These are phyloP conservation scores for Phialocephala sp. DNA, from an alignment of 2,329 filamentous ascomycete genomes.

Conservation along the genomic window DNA sequence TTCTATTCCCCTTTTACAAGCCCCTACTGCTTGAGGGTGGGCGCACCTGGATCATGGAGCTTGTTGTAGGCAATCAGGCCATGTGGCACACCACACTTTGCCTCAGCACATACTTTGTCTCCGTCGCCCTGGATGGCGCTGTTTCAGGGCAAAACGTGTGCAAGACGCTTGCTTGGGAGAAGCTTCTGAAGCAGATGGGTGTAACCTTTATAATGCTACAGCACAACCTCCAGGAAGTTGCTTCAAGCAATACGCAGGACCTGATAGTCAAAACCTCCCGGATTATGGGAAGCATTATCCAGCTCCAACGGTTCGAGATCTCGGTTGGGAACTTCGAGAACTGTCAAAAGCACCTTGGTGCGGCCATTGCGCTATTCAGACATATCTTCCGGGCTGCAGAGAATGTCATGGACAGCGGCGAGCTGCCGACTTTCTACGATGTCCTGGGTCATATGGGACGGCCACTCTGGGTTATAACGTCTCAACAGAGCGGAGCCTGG, in stretches of 20 bases:
- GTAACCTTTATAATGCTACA: slow-evolving; percentile 50
- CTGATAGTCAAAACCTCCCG: slow-evolving; percentile 40
- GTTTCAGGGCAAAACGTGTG: no score
- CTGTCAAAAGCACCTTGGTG: slow-evolving; percentile 58
- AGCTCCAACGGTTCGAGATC: slow-evolving; percentile 59
- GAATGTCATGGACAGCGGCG: slow-evolving; percentile 10
- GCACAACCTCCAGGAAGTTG: slow-evolving; percentile 43
- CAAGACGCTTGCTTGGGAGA: slow-evolving; percentile 48
- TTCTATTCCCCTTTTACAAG: slow-evolving; percentile 67
- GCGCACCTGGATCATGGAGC: slow-evolving; percentile 63
- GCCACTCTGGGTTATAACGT: slow-evolving; percentile 21
- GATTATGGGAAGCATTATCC: slow-evolving; percentile 56
- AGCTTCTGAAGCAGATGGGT: slow-evolving; percentile 43
- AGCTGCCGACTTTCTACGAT: slow-evolving; percentile 24
- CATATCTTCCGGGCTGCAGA: slow-evolving; percentile 43
- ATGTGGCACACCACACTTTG: slow-evolving; percentile 61
- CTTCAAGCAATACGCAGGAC: slow-evolving; percentile 27
- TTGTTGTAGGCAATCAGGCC: slow-evolving; percentile 60
- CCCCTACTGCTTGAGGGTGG: slow-evolving; percentile 62
- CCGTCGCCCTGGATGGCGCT: slow-evolving; percentile 24
- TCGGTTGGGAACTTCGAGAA: slow-evolving; percentile 53
- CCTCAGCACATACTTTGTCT: slow-evolving; percentile 62
- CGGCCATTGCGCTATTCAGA: slow-evolving; percentile 55
- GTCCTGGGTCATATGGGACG: slow-evolving; percentile 27
- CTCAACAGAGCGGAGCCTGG: slow-evolving; percentile 32